Evolutionary conservation across 192 early-diverging fungal genomes (phyloP).

Genomic region (Geosiphon pyriformis): DNA sequence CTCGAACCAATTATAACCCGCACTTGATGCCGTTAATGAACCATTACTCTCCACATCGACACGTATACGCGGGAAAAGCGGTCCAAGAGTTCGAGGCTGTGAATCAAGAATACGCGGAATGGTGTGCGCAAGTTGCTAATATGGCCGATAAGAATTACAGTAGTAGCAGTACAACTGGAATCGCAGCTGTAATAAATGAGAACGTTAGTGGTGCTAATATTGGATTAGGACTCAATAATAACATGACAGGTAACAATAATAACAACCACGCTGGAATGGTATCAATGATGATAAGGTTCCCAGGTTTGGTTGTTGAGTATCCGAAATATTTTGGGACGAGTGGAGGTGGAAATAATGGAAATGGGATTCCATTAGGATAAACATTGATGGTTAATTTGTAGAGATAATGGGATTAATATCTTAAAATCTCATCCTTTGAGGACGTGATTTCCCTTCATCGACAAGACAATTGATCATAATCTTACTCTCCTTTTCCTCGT

Average conservation of each 20-base stretch:
- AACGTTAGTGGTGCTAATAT: too few relatives aligned
- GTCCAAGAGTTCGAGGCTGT: slow-evolving; percentile 9
- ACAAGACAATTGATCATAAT: too few relatives aligned
- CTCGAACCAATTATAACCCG: not conserved
- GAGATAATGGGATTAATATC: too few relatives aligned
- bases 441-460: too few relatives aligned
- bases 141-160: not conserved
- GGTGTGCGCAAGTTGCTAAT: slow-evolving; percentile 11
- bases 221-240: too few relatives aligned
- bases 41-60: slow-evolving; percentile 7
- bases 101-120: slow-evolving; percentile 18
- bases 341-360: not conserved
- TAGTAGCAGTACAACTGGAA: not conserved
- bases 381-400: too few relatives aligned
- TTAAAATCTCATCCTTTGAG: too few relatives aligned
- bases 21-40: not conserved
- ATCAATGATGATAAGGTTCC: not conserved
- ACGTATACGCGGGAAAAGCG: slow-evolving; percentile 13
- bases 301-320: slow-evolving; percentile 1
- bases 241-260: not conserved
- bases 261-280: not conserved
- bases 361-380: too few relatives aligned
- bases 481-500: too few relatives aligned
- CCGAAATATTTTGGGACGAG: slow-evolving; percentile 11
- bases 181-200: not conserved